Base-by-base conservation (phyloP, 768 basidiomycete genomes). In the Pulveroboletus sp. region DNA sequence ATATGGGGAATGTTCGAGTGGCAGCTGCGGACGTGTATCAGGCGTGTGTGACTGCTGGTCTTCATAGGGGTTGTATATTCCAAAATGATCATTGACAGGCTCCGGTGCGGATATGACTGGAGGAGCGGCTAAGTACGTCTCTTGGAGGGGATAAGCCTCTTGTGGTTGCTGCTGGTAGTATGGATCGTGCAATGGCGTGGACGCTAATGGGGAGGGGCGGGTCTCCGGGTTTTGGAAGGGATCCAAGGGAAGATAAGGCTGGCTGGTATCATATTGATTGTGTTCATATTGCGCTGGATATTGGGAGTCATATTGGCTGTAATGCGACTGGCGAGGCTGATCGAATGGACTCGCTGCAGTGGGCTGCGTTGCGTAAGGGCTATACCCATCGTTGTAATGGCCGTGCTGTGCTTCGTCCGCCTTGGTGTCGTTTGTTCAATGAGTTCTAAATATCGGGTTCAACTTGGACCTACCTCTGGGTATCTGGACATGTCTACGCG, bases 311-410 rank as follows among this genome's bases (percentile, higher is more conserved):
- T 69, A 47, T 54, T 71, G 60, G 47, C 55, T 49, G 38, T 61
- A 56, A 14, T 59, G 62, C 14, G 68, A 66, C 54, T 71, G 71
- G 40, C 36, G 52, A 27, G 44, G 33, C 37, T 70, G 73, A 52
- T 76, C 76, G 51, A 74, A 75, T 6, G 74, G 73, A 41, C 67
- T 69, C 40, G 69, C 62, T 26, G 67, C 58, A 5, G 44, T 8
- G 11, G 54, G 61, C n/a, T 65, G 58, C 26, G 68, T 53, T 44
- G 68, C 59, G 54, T 84, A 80, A 8, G 78, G 75, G 53, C 70
- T 72, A 64, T 82, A 82, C 0, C 83, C 82, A 51, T 88, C 84
- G 59, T 85, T 84, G 66, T 86, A 84, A 49, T 76, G 77, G 27
- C 78, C 67, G 15, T 70, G 75, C 55, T 84, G 83, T 13, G 73